Evolutionary conservation across 169 alveolate species (phyloP), one percentile per base, ranked within the genome.

Genomic region (Cryptosporidium tyzzeri): DNA sequence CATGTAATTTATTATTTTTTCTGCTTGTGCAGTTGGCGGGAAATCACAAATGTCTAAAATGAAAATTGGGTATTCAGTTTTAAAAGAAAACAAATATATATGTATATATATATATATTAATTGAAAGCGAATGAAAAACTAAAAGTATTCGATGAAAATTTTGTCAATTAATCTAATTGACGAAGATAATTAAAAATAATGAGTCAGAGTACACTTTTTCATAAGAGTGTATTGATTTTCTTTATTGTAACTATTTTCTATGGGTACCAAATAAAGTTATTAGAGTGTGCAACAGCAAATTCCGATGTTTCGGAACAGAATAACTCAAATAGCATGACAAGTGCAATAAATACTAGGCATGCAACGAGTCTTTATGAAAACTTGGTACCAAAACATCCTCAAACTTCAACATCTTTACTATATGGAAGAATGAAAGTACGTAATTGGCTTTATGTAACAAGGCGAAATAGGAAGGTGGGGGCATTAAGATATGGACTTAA

Each of bases 401-500:
- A 18, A 10, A 80, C 89, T 21, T 48, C 61, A 8, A 62, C 89
- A 45, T 80, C 89, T 33, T 2, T 59, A 26, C 55, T 80, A 45
- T 80, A 80, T 62, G 89, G 89, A 18, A 59, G 73, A 80, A 65
- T 80, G 75, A 62, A 80, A 21, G 75, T 80, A 29, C 26, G 3
- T 14, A 80, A 59, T 33, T 62, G 89, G 75, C 44, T 58, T 31
- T 80, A 45, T 21, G 89, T 80, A 18, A 62, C 31, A 26, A 80
- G 89, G 53, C 51, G 41, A 29, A 80, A 59, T 39, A 59, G 37
- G 31, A 26, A 59, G 33, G 31, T 80, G 59, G 89, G 89, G 18
- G 53, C 89, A 5, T 44, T 80, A 29, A 59, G 89, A 45, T 80
- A 80, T 62, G 89, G 89, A 21, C 31, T 80, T 3, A 80, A 80